Percentiles rank a stretch among this genome's conserved stretches.
Conservation (phyloP, 306 rosid genomes). For the Castanea mollissima region DNA sequence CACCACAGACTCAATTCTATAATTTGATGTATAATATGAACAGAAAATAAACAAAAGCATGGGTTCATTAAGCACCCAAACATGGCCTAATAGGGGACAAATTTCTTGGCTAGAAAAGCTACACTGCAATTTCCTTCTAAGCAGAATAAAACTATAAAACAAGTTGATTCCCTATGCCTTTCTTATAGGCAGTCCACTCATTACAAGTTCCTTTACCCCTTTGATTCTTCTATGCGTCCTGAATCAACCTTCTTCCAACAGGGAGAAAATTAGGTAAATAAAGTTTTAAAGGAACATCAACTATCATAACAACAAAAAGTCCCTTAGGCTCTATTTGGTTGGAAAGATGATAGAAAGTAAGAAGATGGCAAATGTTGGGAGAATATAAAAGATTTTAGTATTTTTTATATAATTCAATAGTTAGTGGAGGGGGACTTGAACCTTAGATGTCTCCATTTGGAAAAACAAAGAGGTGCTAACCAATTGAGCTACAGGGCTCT, state of each 20-base stretch:
- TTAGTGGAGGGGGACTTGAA: no score
- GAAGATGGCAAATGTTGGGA: no score
- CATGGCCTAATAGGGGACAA: not conserved
- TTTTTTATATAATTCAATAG: no score
- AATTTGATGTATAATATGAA: not conserved
- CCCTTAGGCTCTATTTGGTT: not conserved
- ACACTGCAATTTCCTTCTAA: not conserved
- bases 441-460: no score
- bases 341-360: no score
- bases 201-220: not conserved
- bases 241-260: not conserved
- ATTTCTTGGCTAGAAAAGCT: not conserved
- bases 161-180: not conserved
- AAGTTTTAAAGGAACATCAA: not conserved
- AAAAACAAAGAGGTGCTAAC: no score
- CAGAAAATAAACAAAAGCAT: not conserved
- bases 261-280: not conserved
- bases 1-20: not conserved
- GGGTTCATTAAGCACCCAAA: not conserved
- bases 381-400: no score
- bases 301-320: not conserved
- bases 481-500: no score
- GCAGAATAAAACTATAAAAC: not conserved
- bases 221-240: not conserved
- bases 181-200: not conserved